Evolutionary conservation across 2,329 filamentous ascomycete species (phyloP), one percentile per base, ranked within the genome.

Genomic region (Penicillium aurantiogriseum): DNA sequence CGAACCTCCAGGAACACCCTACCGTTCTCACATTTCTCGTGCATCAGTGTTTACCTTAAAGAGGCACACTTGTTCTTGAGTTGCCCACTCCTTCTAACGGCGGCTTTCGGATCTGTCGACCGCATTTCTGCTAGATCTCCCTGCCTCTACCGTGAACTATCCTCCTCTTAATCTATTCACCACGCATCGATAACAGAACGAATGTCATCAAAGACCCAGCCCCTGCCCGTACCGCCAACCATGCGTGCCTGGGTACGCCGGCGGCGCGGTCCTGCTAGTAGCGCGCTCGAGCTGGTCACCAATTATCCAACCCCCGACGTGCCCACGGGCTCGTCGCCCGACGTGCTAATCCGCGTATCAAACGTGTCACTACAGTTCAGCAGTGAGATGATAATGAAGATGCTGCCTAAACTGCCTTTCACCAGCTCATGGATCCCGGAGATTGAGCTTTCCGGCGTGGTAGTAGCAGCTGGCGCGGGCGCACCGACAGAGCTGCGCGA

Each of bases 281-380:
- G 35, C n/a, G 10, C 40, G 17, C 54, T 62, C 17, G 35, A 60
- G 38, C 51, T 62, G 9, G 11, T 10, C 39, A 49, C 47, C 19
- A n/a, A n/a, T 15, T 35, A 47, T 21, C 60, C 60, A 47, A 60
- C 48, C 4, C 60, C 60, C n/a, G 19, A 55, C 15, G 31, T 51
- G 29, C 60, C 60, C 0, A 31, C 51, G 5, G 19, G 43, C 29
- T 58, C 57, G 11, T 65, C 63, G 11, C 17, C 53, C 23, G 61
- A 65, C 38, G 55, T 63, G 0, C 53, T 65, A 35, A 62, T 65
- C 15, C 63, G 59, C 45, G 59, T 63, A 15, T 65, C 61, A 23
- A 51, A 65, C 36, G 63, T 62, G 15, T 54, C 63, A 23, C 51
- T 65, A 6, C 62, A 58, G 21, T 55, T 48, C 44, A 65, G 53